Base-by-base conservation (phyloP, 441 rosid species). In the Pelargonium citronellum region DNA sequence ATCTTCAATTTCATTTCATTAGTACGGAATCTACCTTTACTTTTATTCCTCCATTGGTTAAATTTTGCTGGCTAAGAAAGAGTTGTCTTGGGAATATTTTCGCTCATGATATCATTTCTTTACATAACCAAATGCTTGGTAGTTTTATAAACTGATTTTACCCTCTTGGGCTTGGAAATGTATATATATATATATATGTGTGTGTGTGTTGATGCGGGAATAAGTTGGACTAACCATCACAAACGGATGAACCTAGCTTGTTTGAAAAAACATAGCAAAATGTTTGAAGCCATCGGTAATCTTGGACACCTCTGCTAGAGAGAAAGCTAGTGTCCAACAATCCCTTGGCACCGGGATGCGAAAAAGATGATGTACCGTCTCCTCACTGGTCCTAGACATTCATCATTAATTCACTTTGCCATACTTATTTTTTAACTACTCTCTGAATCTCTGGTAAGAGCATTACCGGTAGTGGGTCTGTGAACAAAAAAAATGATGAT, bases 41-140 rank as follows among this genome's bases (percentile, higher is more conserved):
- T 30, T 20, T 51, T 63, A 67, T 41, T 67, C 55, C 49, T 57
- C 64, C 57, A 12, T 30, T 69, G 61, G 16, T 66, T 65, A 61
- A 17, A 4, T 22, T 17, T 1, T 49, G 15, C 13, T 49, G 55
- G 55, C 5, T 49, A 13, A 44, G 41, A 10, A 44, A 49, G 55
- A 0, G 55, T 49, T 16, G 49, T 12, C 55, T 11, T 13, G 5
- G 55, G 55, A 11, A 49, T 12, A 1, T 13, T 49, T 11, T 2
- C 1, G 0, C n/a, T 13, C 55, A 49, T 44, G 55, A 49, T 11
- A 44, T 44, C 49, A 44, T 44, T 44, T 11, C 49, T 10, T 44
- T 9, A 44, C 41, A 2, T 44, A 44, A 44, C 49, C 49, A 44
- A 44, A 44, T 44, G 49, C 49, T 8, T 44, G 49, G 55, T 11